phyloP scores from a whole-genome alignment of 129 eudicot genomes.

The Pittosporum tobira region DNA sequence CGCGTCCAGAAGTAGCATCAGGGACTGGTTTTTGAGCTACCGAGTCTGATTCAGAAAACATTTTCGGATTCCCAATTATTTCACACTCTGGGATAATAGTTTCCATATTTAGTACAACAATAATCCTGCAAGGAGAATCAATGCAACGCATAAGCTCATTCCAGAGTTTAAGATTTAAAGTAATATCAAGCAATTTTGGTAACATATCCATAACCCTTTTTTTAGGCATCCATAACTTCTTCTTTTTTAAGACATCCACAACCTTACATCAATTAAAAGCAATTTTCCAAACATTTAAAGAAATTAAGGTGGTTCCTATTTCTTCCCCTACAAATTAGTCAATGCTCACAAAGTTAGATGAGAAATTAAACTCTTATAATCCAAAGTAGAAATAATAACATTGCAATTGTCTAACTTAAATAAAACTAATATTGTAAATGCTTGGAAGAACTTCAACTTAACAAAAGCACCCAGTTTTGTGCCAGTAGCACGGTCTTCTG shows the following conservation, averaged over 20 bases:
- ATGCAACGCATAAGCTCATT: slow-evolving; percentile 1
- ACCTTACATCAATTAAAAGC: not conserved
- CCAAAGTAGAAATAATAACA: not conserved
- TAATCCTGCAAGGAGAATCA: slow-evolving; percentile 69
- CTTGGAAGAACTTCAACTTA: not conserved
- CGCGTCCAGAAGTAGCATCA: slow-evolving; percentile 22
- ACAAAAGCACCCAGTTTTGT: not conserved
- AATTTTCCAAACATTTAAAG: not conserved
- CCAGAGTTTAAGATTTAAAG: slow-evolving; percentile 3
- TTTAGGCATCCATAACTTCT: not conserved
- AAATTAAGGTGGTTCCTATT: not conserved
- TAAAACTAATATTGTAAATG: not conserved
- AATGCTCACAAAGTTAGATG: not conserved
- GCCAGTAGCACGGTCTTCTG: not conserved
- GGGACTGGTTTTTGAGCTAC: slow-evolving; percentile 33
- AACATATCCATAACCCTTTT: not conserved
- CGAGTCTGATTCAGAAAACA: slow-evolving; percentile 33
- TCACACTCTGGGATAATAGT: slow-evolving; percentile 73
- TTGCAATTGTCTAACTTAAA: not conserved
- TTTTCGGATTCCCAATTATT: slow-evolving; percentile 61
- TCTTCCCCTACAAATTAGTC: not conserved
- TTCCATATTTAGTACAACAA: slow-evolving; percentile 82
- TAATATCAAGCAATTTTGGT: not conserved
- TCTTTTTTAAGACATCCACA: not conserved
- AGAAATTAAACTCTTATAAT: not conserved